A percentile compares a stretch with the other conserved stretches of the same genome.
phyloP scores from a whole-genome alignment of 805 yeast genomes.

The Candida ortonii region DNA sequence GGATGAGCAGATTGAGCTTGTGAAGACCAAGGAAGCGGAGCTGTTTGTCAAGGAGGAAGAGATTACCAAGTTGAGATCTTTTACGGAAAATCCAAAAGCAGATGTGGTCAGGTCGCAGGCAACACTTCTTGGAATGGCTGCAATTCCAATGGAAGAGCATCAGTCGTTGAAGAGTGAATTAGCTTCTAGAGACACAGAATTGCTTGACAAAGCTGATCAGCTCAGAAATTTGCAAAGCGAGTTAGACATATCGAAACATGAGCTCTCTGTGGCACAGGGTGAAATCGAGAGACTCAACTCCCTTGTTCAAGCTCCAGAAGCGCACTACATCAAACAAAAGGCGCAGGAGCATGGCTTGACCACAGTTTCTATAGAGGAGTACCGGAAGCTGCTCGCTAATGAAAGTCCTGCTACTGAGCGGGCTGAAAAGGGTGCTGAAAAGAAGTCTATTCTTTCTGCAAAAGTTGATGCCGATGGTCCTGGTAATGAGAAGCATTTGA shows the following conservation, averaged over 20 bases:
- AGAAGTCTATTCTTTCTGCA: no score
- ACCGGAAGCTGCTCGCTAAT: no score
- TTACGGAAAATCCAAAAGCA: background rate
- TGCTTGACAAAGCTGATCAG: constrained; percentile 1
- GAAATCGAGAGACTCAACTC: constrained; percentile 30
- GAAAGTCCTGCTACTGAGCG: no score
- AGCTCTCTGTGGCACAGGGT: constrained; percentile 9
- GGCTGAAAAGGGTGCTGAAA: no score
- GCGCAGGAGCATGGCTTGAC: constrained; percentile 15
- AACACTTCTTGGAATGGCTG: constrained; percentile 3
- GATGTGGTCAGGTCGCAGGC: constrained; percentile 4
- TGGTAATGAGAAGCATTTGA: constrained; percentile 1
- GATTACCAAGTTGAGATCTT: background rate
- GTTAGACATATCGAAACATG: constrained; percentile 5
- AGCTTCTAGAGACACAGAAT: no score
- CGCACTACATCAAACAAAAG: constrained; percentile 23
- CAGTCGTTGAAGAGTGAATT: constrained; percentile 1
- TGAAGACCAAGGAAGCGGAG: no score
- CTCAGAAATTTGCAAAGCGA: constrained; percentile 4
- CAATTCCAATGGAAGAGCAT: constrained; percentile 8
- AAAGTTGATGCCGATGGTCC: no score
- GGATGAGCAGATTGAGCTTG: no score
- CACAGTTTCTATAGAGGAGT: constrained; percentile 11
- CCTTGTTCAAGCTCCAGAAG: constrained; percentile 18
- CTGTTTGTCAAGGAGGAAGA: no score